phyloP scores from a whole-genome alignment of 345 rosid species.

The Heritiera fomes region DNA sequence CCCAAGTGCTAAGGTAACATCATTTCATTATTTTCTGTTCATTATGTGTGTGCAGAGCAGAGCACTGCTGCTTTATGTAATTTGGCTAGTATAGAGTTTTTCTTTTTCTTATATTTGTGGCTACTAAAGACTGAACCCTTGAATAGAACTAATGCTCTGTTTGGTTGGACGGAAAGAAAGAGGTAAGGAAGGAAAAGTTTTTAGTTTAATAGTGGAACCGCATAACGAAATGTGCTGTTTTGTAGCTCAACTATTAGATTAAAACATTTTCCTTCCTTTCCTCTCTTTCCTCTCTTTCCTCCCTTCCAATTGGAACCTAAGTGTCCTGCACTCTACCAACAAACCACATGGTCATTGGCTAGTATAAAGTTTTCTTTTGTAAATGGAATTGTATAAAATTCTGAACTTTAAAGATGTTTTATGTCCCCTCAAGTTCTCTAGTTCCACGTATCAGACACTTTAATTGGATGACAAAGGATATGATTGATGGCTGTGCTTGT shows the following conservation, averaged over 20 bases:
- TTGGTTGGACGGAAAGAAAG: too few relatives aligned
- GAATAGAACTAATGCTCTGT: too few relatives aligned
- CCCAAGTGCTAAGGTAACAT: conserved; percentile 85
- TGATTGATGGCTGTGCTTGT: neutral
- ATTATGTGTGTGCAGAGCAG: neutral
- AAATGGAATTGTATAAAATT: neutral
- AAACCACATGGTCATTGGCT: neutral
- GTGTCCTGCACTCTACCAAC: neutral
- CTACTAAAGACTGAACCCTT: neutral
- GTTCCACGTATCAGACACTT: neutral
- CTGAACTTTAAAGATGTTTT: neutral
- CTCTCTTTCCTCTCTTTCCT: too few relatives aligned
- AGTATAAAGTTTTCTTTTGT: neutral
- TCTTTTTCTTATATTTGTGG: neutral
- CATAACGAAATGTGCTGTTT: too few relatives aligned
- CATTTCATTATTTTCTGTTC: conserved; percentile 17
- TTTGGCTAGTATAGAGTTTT: neutral
- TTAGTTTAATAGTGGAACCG: neutral
- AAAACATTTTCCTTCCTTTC: too few relatives aligned
- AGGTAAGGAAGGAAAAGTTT: too few relatives aligned
- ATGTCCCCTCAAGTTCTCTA: neutral
- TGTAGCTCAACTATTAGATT: too few relatives aligned
- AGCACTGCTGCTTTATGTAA: neutral
- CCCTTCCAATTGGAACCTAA: too few relatives aligned
- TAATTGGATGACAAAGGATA: neutral